Percentiles rank a stretch among this genome's conserved stretches.
These are phyloP conservation scores for Serendipita indica DNA, from an alignment of 768 basidiomycete genomes.

Conservation along the genomic window DNA sequence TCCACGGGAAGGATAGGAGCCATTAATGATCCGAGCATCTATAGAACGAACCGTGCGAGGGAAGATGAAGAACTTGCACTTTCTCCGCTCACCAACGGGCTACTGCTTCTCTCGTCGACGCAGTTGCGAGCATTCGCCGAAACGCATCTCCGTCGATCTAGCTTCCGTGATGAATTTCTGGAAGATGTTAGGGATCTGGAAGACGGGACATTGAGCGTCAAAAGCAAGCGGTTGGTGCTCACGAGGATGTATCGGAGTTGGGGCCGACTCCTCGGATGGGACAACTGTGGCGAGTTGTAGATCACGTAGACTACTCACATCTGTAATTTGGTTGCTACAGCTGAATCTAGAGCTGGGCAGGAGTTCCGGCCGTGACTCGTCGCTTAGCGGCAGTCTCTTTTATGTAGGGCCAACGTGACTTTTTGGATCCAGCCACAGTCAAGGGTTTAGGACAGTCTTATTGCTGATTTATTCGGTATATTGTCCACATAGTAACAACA, in stretches of 20 bases:
- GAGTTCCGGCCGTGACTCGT: too few species aligned
- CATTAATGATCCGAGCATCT: too few species aligned
- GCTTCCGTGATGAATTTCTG: conserved; percentile 62
- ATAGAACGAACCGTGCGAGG: neutral
- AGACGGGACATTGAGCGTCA: conserved; percentile 47
- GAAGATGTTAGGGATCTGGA: conserved; percentile 76
- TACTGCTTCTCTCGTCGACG: conserved; percentile 55
- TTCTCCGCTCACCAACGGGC: conserved; percentile 50
- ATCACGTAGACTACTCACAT: conserved; percentile 26
- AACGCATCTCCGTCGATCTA: conserved; percentile 42
- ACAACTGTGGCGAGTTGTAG: conserved; percentile 18
- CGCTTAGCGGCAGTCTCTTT: too few species aligned
- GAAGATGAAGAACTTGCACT: conserved; percentile 19
- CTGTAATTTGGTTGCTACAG: conserved; percentile 24
- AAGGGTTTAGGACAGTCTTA: too few species aligned
- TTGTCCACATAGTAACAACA: too few species aligned
- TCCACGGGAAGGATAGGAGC: too few species aligned
- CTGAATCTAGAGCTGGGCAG: too few species aligned
- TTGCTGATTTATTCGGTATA: too few species aligned
- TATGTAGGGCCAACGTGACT: too few species aligned
- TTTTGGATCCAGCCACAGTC: too few species aligned
- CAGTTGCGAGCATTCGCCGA: conserved; percentile 52
- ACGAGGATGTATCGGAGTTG: conserved; percentile 85
- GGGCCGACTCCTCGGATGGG: conserved; percentile 57
- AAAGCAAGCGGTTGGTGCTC: conserved; percentile 62